Conservation (phyloP, 2,329 filamentous ascomycete genomes). For the Chaetomium olivaceum region DNA sequence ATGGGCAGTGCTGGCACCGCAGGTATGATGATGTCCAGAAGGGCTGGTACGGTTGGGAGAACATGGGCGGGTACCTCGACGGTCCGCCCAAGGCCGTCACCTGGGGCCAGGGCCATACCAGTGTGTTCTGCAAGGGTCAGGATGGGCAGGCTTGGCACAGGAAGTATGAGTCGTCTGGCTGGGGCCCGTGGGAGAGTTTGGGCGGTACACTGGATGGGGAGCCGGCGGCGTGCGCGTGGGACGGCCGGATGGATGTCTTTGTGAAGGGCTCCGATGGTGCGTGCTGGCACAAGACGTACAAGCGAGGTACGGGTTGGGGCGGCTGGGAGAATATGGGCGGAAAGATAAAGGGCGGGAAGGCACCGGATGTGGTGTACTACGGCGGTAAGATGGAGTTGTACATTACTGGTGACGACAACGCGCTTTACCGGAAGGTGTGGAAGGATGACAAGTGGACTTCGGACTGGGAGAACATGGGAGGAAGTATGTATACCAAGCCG, state of each 20-base stretch:
- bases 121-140: conserved; percentile 33
- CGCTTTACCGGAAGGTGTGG: conserved; percentile 28
- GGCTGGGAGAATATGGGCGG: conserved; percentile 32
- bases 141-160: conserved; percentile 31
- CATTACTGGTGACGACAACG: conserved; percentile 27
- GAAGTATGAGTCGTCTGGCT: conserved; percentile 23
- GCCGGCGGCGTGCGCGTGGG: conserved; percentile 30
- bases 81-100: conserved; percentile 33
- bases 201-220: conserved; percentile 28
- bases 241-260: conserved; percentile 26
- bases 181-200: conserved; percentile 30
- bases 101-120: conserved; percentile 31
- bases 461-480: conserved; percentile 37
- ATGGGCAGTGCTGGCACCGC: conserved; percentile 35
- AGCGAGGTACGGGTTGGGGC: conserved; percentile 26
- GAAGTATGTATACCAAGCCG: conserved; percentile 32
- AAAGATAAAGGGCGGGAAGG: conserved; percentile 24
- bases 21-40: conserved; percentile 30
- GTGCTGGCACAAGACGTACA: conserved; percentile 33
- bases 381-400: conserved; percentile 31
- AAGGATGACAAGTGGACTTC: conserved; percentile 26
- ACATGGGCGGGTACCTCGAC: conserved; percentile 33
- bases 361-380: conserved; percentile 29
- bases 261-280: conserved; percentile 31
- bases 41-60: conserved; percentile 35